Conservation (phyloP, 1,139 yeast genomes). For the Nakaseomyces sp. region DNA sequence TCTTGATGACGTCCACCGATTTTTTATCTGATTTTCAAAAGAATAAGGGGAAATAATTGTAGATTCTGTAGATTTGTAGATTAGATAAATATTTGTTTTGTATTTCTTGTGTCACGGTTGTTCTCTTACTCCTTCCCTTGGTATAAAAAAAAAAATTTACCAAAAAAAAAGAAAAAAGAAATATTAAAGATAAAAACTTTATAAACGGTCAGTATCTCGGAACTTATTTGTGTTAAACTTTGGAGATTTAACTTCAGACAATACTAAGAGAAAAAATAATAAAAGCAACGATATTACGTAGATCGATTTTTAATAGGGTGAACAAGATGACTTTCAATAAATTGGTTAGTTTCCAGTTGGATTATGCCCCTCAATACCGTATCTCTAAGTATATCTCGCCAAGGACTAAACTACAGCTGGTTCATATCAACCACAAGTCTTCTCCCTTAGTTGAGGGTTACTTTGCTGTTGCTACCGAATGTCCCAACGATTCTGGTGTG, state of each 20-base stretch:
- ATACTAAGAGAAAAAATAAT: too few species aligned
- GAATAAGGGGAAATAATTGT: too few species aligned
- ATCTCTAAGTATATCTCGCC: conserved; percentile 29
- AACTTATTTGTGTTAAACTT: too few species aligned
- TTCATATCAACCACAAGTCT: conserved; percentile 60
- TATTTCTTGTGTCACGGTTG: too few species aligned
- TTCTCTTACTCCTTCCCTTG: background rate
- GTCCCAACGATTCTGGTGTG: conserved; percentile 75
- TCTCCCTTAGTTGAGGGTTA: conserved; percentile 89
- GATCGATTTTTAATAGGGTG: background rate
- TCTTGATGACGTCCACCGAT: conserved; percentile 23
- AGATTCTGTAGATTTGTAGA: too few species aligned
- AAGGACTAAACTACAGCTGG: conserved; percentile 76
- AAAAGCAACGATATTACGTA: background rate
- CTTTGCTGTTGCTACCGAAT: conserved; percentile 92
- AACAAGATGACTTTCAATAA: conserved; percentile 24
- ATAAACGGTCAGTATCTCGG: too few species aligned
- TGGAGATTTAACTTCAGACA: too few species aligned
- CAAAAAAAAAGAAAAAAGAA: too few species aligned
- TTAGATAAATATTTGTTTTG: too few species aligned
- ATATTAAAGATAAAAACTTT: too few species aligned
- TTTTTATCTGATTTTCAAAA: conserved; percentile 9
- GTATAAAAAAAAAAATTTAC: background rate
- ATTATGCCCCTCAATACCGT: conserved; percentile 31
- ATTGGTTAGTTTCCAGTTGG: conserved; percentile 28